A percentile compares a stretch with the other conserved stretches of the same genome.
Conservation (phyloP, 1,284 basidiomycete genomes). For the Ustilago lituana region DNA sequence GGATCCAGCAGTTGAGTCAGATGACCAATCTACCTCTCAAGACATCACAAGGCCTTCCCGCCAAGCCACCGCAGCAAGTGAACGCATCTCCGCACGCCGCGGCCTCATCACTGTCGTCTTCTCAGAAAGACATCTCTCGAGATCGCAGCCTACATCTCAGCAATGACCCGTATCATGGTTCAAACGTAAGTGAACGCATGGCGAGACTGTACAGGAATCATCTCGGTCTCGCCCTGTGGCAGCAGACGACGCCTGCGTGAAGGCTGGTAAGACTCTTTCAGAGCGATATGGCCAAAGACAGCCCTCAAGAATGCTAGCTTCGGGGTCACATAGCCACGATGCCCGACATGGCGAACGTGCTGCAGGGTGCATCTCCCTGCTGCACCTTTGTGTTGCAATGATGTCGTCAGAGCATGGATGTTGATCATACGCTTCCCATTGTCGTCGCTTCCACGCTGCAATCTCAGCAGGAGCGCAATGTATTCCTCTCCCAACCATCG, state of each 20-base stretch:
- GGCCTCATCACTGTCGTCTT: neutral
- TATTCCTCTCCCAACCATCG: constrained; percentile 2
- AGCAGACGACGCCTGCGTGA: neutral
- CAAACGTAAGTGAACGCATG: constrained; percentile 34
- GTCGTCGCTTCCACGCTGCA: constrained; percentile 2
- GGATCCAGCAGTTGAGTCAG: neutral
- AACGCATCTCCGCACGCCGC: neutral
- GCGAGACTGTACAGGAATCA: neutral
- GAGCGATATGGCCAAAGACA: no score
- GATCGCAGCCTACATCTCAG: neutral
- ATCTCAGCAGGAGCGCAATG: constrained; percentile 7
- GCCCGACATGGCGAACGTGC: no score
- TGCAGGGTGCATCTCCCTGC: no score
- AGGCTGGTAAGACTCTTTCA: no score
- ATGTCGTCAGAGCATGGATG: constrained; percentile 1
- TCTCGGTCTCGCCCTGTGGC: constrained; percentile 10
- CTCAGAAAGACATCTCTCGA: neutral
- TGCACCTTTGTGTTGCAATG: neutral
- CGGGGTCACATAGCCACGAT: no score
- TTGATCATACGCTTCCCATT: constrained; percentile 20
- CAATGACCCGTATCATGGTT: neutral
- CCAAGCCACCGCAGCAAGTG: neutral
- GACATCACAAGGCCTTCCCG: neutral
- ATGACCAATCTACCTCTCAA: constrained; percentile 10
- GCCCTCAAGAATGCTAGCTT: no score